These are phyloP conservation scores for Funneliformis geosporum DNA, from an alignment of 192 early-diverging fungal species.

Conservation along the genomic window DNA sequence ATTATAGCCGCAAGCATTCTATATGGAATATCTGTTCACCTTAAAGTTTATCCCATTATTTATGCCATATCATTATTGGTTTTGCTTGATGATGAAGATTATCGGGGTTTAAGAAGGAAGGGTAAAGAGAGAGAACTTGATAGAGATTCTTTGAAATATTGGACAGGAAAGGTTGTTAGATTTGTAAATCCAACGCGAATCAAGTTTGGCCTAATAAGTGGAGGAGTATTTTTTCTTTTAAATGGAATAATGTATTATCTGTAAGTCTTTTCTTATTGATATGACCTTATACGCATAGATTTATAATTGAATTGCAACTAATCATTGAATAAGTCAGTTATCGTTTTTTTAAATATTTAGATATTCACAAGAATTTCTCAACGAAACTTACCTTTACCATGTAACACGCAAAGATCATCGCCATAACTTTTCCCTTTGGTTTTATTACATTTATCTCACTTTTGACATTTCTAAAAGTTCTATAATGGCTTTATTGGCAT, in stretches of 20 bases:
- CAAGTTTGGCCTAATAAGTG: slow-evolving; percentile 65
- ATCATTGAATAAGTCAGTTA: neutral
- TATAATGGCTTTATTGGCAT: slow-evolving; percentile 68
- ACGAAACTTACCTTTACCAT: slow-evolving; percentile 94
- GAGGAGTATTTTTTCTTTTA: slow-evolving; percentile 59
- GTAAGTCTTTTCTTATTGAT: slow-evolving; percentile 44
- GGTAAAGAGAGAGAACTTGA: slow-evolving; percentile 29
- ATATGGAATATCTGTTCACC: slow-evolving; percentile 92
- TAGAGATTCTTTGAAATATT: slow-evolving; percentile 10
- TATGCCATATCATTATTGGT: slow-evolving; percentile 84
- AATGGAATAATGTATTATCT: slow-evolving; percentile 69
- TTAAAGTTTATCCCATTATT: slow-evolving; percentile 98
- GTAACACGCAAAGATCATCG: slow-evolving; percentile 94
- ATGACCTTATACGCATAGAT: neutral
- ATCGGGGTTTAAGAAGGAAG: slow-evolving; percentile 33
- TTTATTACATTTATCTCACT: slow-evolving; percentile 90
- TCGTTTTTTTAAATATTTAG: slow-evolving; percentile 39
- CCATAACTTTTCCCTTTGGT: slow-evolving; percentile 98
- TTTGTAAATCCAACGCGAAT: slow-evolving; percentile 61
- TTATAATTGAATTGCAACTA: neutral
- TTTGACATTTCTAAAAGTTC: slow-evolving; percentile 54
- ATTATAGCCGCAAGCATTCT: slow-evolving; percentile 59
- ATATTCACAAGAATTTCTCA: slow-evolving; percentile 83
- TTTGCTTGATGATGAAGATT: slow-evolving; percentile 54
- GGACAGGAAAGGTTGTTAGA: slow-evolving; percentile 15